Conservation (phyloP, 2,329 filamentous ascomycete genomes). For the Alternaria angustiovoidea region DNA sequence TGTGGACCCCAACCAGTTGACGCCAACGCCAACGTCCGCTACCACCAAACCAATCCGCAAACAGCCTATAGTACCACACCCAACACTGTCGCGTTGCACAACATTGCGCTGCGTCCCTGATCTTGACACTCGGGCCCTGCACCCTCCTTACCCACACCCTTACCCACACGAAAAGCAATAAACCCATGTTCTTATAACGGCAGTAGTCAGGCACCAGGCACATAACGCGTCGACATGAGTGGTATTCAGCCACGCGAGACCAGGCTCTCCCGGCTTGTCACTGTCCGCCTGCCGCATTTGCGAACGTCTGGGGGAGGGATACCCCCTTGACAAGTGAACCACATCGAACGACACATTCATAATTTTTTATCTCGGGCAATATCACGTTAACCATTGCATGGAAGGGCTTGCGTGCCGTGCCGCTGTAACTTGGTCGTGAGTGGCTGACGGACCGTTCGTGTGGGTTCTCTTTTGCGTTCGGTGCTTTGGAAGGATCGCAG, state of each 20-base stretch:
- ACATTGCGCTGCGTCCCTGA: slow-evolving; percentile 1
- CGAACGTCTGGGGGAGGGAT: slow-evolving; percentile 12
- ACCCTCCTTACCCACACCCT: not conserved
- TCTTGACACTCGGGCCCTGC: not conserved
- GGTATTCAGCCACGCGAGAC: slow-evolving; percentile 13
- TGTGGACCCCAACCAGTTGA: not conserved
- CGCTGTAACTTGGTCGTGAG: not conserved
- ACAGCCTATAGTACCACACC: not conserved
- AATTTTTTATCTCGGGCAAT: slow-evolving; percentile 2
- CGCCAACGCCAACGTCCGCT: not conserved
- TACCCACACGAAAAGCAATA: not conserved
- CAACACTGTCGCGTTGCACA: slow-evolving; percentile 1
- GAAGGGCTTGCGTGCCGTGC: slow-evolving; percentile 5
- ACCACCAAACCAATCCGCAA: not conserved
- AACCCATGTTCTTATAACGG: not conserved
- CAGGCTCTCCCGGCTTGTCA: slow-evolving; percentile 18
- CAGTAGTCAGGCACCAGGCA: slow-evolving; percentile 1
- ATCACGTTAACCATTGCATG: not conserved
- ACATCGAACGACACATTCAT: not conserved
- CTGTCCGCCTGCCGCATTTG: not conserved
- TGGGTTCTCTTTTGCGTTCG: not conserved
- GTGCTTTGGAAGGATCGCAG: not conserved
- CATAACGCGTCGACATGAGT: slow-evolving; percentile 1
- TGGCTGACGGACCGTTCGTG: not conserved
- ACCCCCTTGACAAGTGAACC: not conserved